phyloP scores from a whole-genome alignment of 352 stramenopile species.

The Phytophthora ramorum region DNA sequence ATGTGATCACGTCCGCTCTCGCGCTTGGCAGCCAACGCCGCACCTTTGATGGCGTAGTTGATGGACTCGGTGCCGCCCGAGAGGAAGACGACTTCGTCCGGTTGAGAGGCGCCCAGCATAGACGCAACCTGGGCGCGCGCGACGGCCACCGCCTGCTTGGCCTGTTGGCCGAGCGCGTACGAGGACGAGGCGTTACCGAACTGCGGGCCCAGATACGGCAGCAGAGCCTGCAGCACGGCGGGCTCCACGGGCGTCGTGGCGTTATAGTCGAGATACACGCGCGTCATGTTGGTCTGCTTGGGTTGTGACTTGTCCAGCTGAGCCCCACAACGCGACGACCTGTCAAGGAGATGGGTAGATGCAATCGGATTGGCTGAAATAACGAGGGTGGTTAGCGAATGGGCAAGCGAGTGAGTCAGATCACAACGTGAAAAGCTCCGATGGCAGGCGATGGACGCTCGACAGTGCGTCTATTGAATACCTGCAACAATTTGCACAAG shows the following conservation, averaged over 20 bases:
- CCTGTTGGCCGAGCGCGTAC: slow-evolving; percentile 75
- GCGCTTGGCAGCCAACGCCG: slow-evolving; percentile 44
- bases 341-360: too few species aligned
- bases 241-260: slow-evolving; percentile 96
- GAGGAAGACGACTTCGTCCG: slow-evolving; percentile 64
- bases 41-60: slow-evolving; percentile 87
- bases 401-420: too few species aligned
- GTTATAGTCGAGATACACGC: slow-evolving; percentile 98
- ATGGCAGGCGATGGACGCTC: slow-evolving; percentile 26
- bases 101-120: slow-evolving; percentile 62
- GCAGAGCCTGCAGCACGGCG: slow-evolving; percentile 84
- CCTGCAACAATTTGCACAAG: background rate
- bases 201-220: slow-evolving; percentile 91
- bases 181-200: slow-evolving; percentile 97
- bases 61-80: slow-evolving; percentile 90
- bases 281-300: slow-evolving; percentile 26
- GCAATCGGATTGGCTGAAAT: slow-evolving; percentile 27
- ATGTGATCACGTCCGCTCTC: slow-evolving; percentile 75
- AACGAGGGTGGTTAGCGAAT: slow-evolving; percentile 1
- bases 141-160: slow-evolving; percentile 83
- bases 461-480: slow-evolving; percentile 6
- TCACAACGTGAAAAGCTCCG: too few species aligned
- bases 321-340: too few species aligned
- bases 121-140: slow-evolving; percentile 85
- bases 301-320: too few species aligned